These are phyloP conservation scores for Phialophora chinensis DNA, from an alignment of 2,329 filamentous ascomycete species.

Conservation along the genomic window DNA sequence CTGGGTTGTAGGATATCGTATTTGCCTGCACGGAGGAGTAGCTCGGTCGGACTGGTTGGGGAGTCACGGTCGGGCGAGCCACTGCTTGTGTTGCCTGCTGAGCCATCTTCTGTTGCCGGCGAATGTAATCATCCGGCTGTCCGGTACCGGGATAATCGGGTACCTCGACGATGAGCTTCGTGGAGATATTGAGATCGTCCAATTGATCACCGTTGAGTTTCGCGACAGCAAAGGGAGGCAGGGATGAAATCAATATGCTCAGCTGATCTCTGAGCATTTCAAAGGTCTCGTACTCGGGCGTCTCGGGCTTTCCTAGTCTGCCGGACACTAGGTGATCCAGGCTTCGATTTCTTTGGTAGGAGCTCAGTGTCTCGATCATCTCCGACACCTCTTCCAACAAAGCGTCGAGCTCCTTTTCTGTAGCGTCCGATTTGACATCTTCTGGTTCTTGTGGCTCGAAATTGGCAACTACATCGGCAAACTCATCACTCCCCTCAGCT, in stretches of 20 bases:
- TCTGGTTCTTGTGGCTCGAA: constrained; percentile 48
- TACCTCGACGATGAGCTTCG: constrained; percentile 73
- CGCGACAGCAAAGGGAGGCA: constrained; percentile 84
- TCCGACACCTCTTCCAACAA: constrained; percentile 64
- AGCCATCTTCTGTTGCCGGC: constrained; percentile 54
- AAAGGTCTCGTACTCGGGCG: constrained; percentile 66
- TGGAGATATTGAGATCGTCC: constrained; percentile 81
- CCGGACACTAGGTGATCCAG: constrained; percentile 48
- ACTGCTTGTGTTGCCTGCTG: constrained; percentile 43
- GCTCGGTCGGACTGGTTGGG: constrained; percentile 31
- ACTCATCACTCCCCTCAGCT: constrained; percentile 43
- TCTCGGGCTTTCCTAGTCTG: constrained; percentile 59
- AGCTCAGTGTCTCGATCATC: constrained; percentile 65
- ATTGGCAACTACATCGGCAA: constrained; percentile 52
- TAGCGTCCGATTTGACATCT: constrained; percentile 41
- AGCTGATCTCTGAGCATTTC: constrained; percentile 77
- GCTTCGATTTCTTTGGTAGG: constrained; percentile 66
- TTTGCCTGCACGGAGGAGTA: constrained; percentile 32
- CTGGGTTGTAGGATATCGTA: constrained; percentile 34
- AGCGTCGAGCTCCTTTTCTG: constrained; percentile 56
- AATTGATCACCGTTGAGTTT: constrained; percentile 85
- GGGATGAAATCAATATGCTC: constrained; percentile 71
- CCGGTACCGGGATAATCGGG: constrained; percentile 78
- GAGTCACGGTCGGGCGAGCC: constrained; percentile 39
- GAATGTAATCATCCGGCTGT: constrained; percentile 77